phyloP scores from a whole-genome alignment of 345 rosid genomes.

The Citrus hindsii region DNA sequence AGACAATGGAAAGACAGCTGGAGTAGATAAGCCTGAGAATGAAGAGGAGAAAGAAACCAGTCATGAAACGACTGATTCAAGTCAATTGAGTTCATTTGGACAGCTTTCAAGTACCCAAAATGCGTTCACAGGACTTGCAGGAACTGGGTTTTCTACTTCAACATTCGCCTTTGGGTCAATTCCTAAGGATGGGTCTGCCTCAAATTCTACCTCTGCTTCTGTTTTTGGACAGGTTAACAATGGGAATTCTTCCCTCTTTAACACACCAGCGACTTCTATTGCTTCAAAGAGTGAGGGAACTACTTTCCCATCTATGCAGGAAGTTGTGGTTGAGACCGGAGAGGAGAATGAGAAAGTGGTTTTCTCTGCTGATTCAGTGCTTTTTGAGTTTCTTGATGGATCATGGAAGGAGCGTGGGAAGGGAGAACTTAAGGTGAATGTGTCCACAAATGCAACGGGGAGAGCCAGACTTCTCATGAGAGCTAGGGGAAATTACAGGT shows the following conservation, averaged over 20 bases:
- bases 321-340: constrained; percentile 83
- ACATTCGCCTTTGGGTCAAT: constrained; percentile 66
- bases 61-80: constrained; percentile 37
- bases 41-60: constrained; percentile 33
- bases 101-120: constrained; percentile 95
- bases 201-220: constrained; percentile 32
- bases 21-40: constrained; percentile 31
- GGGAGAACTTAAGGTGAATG: constrained; percentile 89
- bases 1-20: constrained; percentile 32
- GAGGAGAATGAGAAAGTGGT: constrained; percentile 85
- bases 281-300: constrained; percentile 60
- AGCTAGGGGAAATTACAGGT: constrained; percentile 84
- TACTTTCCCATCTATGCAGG: constrained; percentile 66
- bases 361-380: constrained; percentile 71
- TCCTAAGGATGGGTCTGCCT: constrained; percentile 51
- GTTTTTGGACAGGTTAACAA: constrained; percentile 49
- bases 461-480: constrained; percentile 86
- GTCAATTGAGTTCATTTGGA: constrained; percentile 70
- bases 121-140: constrained; percentile 91
- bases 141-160: constrained; percentile 72
- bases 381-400: constrained; percentile 71
- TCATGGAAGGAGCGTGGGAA: constrained; percentile 98
- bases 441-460: constrained; percentile 47
- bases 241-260: constrained; percentile 62
- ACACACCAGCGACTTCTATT: constrained; percentile 40